Evolutionary conservation across 805 yeast genomes (phyloP), one percentile per base, ranked within the genome.

Genomic region (Aciculoconidium aculeatum): DNA sequence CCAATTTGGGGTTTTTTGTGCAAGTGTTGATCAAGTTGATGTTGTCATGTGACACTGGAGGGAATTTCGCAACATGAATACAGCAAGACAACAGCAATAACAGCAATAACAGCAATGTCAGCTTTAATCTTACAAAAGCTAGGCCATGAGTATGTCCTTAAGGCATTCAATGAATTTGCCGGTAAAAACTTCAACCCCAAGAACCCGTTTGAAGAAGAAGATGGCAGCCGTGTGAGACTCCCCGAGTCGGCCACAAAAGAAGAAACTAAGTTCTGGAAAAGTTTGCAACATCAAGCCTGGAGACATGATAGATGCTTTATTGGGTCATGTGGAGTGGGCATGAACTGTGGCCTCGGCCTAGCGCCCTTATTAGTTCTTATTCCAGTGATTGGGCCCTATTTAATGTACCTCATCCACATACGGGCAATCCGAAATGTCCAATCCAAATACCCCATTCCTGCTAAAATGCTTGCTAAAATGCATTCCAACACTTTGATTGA

Each of bases 381-480:
- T 7, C 97, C 97, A 0, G 80, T 73, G 1, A 53, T 90, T n/a
- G 97, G 97, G 0, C 95, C 96, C 1, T 39, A 77, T 3, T 45
- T 77, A 31, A 84, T 86, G 87, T 90, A 80, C 53, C 77, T 71
- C 2, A 68, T 86, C 21, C 95, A 88, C 51, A 70, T 77, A 3
- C 66, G 87, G 36, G 52, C 88, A 37, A 66, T 85, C 15, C 58
- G 63, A 15, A 51, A 71, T 33, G 92, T 90, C 1, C 70, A 74
- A 31, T 64, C 70, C 12, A 59, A 65, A 27, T 66, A 78, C 28
- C 55, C 71, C 7, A 41, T 84, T 7, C 94, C 94, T 4, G 48
- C 53, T 2, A 68, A 64, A 14, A 46, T 81, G 10, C 65, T 73
- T 28, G 77, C 84, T 4, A 76, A 82, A 45, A 66, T 90, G 74